Conservation (phyloP, 139 green algal species). For the Chlamydomonas incerta region DNA sequence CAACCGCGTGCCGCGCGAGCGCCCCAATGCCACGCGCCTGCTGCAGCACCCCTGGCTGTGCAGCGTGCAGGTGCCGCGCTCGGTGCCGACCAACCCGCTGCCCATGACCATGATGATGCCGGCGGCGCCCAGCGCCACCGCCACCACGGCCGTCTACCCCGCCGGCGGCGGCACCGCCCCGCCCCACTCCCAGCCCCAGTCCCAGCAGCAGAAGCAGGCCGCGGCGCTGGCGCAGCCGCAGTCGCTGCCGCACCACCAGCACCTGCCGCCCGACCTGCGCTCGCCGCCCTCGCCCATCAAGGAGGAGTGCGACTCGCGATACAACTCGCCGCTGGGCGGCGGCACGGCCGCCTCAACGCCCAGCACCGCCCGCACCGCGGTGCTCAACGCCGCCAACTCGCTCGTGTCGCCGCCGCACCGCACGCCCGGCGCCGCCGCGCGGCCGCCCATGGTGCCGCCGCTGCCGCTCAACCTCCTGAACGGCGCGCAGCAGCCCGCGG, state of each 20-base stretch:
- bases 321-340: neutral
- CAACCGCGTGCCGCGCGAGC: slow-evolving; percentile 76
- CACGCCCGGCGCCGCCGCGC: no score
- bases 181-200: neutral
- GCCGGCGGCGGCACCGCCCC: no score
- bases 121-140: neutral
- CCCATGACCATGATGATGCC: slow-evolving; percentile 10
- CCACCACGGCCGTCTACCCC: neutral
- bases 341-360: neutral
- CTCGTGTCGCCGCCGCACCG: neutral
- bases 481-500: neutral
- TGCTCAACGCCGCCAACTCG: neutral
- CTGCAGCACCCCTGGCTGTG: slow-evolving; percentile 85
- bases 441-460: neutral
- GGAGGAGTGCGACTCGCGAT: slow-evolving; percentile 39
- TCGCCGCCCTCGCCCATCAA: slow-evolving; percentile 55
- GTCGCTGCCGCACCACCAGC: neutral
- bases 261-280: slow-evolving; percentile 1
- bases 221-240: neutral
- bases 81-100: slow-evolving; percentile 15
- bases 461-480: slow-evolving; percentile 34
- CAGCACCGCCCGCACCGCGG: neutral
- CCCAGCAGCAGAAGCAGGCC: neutral
- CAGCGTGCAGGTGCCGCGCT: slow-evolving; percentile 27
- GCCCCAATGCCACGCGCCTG: slow-evolving; percentile 78